Evolutionary conservation across 371 early-diverging fungal genomes (phyloP), one percentile per base, ranked within the genome.

Genomic region (Mortierella sp.): DNA sequence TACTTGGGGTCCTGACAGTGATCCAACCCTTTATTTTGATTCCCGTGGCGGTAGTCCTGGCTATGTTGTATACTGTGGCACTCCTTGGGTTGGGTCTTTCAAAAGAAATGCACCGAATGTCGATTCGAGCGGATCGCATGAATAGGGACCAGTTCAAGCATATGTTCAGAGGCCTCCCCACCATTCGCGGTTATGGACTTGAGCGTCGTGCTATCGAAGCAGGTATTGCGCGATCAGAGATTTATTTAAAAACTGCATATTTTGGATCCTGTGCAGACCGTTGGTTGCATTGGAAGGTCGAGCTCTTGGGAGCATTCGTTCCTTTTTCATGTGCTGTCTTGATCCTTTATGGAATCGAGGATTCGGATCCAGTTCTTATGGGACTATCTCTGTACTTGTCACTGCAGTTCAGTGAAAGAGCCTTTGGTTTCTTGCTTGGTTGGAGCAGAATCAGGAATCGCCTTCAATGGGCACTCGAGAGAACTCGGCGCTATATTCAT

Each of bases 241-340:
- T 65, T 19, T 81, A 81, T 48, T 55, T 81, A 57, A 81, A 81
- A 65, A 81, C 82, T 9, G 43, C 63, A 1, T 81, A 81, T 48
- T 81, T 81, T 66, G 82, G 82, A 21, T 55, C 73, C 13, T 76
- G 76, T 57, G 82, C 82, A 4, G 76, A 81, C 38, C 82, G 82
- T 38, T 81, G 82, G 82, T 36, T 81, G 65, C 82, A 81, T 24
- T 81, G 82, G 82, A 81, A 81, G 64, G 72, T 81, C 15, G 82
- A 81, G 28, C 63, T 81, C 40, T 22, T 76, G n/a, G 63, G 76
- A 4, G 72, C 82, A 1, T 59, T 81, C 21, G 63, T 76, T n/a
- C 82, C 82, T 1, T 76, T 81, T n/a, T 72, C 82, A 7, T 68
- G 68, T n/a, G 72, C 82, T 0, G 43, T 76, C 8, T n/a, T 81